Conservation (phyloP, 2,329 filamentous ascomycete species). For the Arthroderma sp. region DNA sequence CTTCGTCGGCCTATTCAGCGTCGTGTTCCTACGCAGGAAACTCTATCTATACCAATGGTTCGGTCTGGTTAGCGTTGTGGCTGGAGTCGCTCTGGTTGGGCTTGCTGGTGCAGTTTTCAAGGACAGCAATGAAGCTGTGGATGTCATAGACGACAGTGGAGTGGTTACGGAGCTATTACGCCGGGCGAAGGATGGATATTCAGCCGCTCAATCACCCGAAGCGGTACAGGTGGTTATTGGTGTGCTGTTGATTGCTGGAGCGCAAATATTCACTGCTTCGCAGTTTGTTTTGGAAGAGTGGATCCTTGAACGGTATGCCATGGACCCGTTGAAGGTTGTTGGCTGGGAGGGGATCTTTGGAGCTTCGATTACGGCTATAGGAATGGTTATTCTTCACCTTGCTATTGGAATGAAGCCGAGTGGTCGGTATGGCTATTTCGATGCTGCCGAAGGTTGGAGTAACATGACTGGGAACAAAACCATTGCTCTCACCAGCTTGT, state of each 20-base stretch:
- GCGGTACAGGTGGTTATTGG: conserved; percentile 64
- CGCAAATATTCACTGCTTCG: conserved; percentile 90
- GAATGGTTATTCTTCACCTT: conserved; percentile 69
- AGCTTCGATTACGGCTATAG: conserved; percentile 62
- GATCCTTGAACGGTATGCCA: conserved; percentile 66
- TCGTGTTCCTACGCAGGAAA: conserved; percentile 70
- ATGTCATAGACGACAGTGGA: conserved; percentile 16
- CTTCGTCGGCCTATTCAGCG: conserved; percentile 91
- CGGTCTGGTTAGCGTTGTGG: conserved; percentile 71
- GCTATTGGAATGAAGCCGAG: conserved; percentile 59
- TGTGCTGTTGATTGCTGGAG: conserved; percentile 78
- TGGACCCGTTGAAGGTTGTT: conserved; percentile 79
- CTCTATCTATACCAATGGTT: conserved; percentile 86
- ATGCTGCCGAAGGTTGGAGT: conserved; percentile 71
- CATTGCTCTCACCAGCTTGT: conserved; percentile 62
- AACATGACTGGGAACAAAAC: conserved; percentile 61
- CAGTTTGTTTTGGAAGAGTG: conserved; percentile 95
- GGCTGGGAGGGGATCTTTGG: conserved; percentile 96
- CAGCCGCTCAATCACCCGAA: conserved; percentile 35
- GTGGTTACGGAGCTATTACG: conserved; percentile 18
- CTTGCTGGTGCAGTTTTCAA: conserved; percentile 73
- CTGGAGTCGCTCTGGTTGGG: conserved; percentile 80
- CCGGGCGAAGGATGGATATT: conserved; percentile 30
- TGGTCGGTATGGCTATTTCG: conserved; percentile 74
- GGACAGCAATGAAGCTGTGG: conserved; percentile 37